Evolutionary conservation across 768 basidiomycete species (phyloP).

Genomic region (Panaeolus papilionaceus): DNA sequence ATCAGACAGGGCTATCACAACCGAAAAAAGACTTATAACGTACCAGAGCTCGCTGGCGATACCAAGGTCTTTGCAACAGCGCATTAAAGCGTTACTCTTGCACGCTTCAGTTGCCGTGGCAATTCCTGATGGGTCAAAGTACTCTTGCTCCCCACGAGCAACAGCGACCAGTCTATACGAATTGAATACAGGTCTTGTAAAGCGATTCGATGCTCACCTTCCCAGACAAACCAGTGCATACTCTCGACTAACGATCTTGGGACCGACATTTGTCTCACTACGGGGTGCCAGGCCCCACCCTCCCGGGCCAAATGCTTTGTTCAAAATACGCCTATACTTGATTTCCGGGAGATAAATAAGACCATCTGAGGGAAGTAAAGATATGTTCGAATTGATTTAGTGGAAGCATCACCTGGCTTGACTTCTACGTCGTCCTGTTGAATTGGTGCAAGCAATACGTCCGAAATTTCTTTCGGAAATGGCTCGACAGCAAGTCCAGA

Average conservation of each 20-base stretch:
- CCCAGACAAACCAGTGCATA: constrained; percentile 95
- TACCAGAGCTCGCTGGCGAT: constrained; percentile 97
- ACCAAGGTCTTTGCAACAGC: constrained; percentile 96
- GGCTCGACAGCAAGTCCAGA: constrained; percentile 79
- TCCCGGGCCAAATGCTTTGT: constrained; percentile 94
- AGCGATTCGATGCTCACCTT: constrained; percentile 55
- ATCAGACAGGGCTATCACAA: constrained; percentile 1
- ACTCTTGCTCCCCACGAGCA: constrained; percentile 95
- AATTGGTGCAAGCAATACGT: constrained; percentile 76
- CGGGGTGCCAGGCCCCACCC: constrained; percentile 97
- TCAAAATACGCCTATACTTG: constrained; percentile 91
- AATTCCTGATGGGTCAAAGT: constrained; percentile 90
- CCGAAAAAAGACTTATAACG: constrained; percentile 25
- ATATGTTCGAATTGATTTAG: constrained; percentile 28
- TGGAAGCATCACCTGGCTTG: constrained; percentile 72
- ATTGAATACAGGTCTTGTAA: constrained; percentile 1
- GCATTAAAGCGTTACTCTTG: constrained; percentile 97
- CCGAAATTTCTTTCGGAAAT: constrained; percentile 77
- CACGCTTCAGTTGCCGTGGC: constrained; percentile 94
- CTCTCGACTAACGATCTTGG: constrained; percentile 88
- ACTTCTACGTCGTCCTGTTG: constrained; percentile 86
- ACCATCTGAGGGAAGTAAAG: constrained; percentile 63
- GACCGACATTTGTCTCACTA: constrained; percentile 88
- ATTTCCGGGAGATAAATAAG: constrained; percentile 96
- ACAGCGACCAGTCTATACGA: constrained; percentile 79